Percentiles rank a stretch among this genome's conserved stretches.
phyloP scores from a whole-genome alignment of 176 grass and related monocot species.

The Paspalum notatum region DNA sequence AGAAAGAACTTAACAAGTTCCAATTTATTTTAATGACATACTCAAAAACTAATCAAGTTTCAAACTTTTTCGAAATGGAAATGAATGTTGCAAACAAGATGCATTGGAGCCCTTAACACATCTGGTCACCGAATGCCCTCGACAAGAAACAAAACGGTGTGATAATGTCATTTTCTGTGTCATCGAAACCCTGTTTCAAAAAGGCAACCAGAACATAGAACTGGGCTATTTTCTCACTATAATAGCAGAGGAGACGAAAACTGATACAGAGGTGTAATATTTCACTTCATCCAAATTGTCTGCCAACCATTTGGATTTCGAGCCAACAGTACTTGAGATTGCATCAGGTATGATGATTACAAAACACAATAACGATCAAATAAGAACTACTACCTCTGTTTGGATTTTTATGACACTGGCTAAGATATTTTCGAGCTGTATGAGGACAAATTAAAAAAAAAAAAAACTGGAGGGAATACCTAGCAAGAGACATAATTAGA shows the following conservation, averaged over 20 bases:
- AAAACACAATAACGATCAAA: slow-evolving; percentile 12
- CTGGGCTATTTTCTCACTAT: background rate
- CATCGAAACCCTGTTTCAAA: background rate
- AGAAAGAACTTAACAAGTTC: background rate
- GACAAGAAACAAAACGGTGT: background rate
- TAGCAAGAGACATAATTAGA: background rate
- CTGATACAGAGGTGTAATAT: no score
- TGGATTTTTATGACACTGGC: no score
- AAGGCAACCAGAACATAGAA: background rate
- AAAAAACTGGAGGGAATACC: no score
- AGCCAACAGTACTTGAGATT: background rate
- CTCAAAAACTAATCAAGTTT: background rate
- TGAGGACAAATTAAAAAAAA: no score
- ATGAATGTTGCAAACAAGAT: background rate
- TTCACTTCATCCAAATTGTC: no score
- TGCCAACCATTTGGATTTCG: background rate
- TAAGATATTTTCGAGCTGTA: no score
- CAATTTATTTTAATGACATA: background rate
- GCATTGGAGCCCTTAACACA: background rate
- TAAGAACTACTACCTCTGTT: no score
- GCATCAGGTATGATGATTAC: background rate
- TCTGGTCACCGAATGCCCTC: background rate
- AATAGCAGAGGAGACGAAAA: background rate
- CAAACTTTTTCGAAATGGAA: background rate
- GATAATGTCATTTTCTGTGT: background rate